Evolutionary conservation across 495 filamentous ascomycete species (phyloP).

Genomic region (Penicillium psychrofluorescens): DNA sequence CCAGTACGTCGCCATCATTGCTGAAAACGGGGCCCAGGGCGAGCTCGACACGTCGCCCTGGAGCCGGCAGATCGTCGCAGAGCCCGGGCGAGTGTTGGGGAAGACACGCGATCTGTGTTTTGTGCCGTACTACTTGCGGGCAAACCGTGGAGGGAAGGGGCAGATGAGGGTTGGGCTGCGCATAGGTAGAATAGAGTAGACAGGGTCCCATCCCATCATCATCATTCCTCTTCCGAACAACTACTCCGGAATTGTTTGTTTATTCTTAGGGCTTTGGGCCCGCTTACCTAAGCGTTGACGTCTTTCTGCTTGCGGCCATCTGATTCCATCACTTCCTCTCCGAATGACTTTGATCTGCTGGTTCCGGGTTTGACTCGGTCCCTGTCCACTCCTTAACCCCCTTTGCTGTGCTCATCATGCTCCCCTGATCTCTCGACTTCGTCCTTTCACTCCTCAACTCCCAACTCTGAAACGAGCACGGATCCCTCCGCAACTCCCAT

Average conservation of each 20-base stretch:
- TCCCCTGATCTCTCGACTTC: constrained; percentile 2
- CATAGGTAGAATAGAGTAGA: neutral
- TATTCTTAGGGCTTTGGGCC: neutral
- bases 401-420: constrained; percentile 1
- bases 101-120: constrained; percentile 29
- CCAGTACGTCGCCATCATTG: constrained; percentile 24
- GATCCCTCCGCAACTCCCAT: constrained; percentile 23
- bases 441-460: constrained; percentile 3
- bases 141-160: constrained; percentile 44
- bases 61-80: constrained; percentile 17
- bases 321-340: constrained; percentile 18
- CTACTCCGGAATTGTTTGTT: neutral
- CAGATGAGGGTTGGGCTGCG: constrained; percentile 38
- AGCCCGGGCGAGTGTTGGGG: constrained; percentile 3
- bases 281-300: constrained; percentile 20
- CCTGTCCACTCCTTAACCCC: neutral
- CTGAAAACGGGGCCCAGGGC: constrained; percentile 24
- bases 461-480: constrained; percentile 33
- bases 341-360: neutral
- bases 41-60: constrained; percentile 20
- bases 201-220: neutral
- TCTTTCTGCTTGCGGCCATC: constrained; percentile 28
- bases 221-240: neutral
- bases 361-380: neutral
- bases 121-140: constrained; percentile 45